These are phyloP conservation scores for Cladophialophora psammophila DNA, from an alignment of 2,329 filamentous ascomycete species.

Conservation along the genomic window DNA sequence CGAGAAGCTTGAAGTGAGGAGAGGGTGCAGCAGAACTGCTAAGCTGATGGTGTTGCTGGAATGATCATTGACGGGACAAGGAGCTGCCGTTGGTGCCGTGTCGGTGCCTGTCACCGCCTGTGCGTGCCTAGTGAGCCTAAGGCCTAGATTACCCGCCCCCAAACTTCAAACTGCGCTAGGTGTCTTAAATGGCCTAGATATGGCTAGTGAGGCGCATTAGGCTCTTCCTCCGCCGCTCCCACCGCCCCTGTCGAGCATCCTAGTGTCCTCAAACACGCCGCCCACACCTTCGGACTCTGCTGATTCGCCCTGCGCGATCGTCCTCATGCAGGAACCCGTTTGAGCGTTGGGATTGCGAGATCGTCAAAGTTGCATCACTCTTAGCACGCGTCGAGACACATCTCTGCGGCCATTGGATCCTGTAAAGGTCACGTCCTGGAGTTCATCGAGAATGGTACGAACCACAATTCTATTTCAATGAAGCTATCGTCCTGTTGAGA, in stretches of 20 bases:
- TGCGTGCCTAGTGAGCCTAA: not conserved
- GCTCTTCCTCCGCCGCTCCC: not conserved
- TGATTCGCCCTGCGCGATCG: constrained; percentile 21
- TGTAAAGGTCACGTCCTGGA: constrained; percentile 5
- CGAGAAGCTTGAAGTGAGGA: constrained; percentile 16
- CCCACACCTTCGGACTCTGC: not conserved
- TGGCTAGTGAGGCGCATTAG: not conserved
- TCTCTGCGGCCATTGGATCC: not conserved
- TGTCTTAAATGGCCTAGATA: not conserved
- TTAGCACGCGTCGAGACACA: not conserved
- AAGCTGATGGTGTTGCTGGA: not conserved
- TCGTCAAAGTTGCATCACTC: not conserved
- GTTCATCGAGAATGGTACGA: not conserved
- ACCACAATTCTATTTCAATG: constrained; percentile 5
- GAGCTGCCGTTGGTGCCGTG: not conserved
- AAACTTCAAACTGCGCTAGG: constrained; percentile 30
- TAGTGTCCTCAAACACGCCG: constrained; percentile 24
- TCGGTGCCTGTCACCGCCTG: not conserved
- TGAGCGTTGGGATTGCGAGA: not conserved
- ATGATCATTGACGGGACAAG: not conserved
- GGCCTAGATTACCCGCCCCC: constrained; percentile 6
- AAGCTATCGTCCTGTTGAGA: not conserved
- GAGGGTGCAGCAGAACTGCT: constrained; percentile 20
- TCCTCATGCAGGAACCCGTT: constrained; percentile 34
- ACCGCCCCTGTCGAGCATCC: constrained; percentile 13